Evolutionary conservation across 2,329 filamentous ascomycete species (phyloP), one percentile per base, ranked within the genome.

Genomic region (Bipolaris victoriae): DNA sequence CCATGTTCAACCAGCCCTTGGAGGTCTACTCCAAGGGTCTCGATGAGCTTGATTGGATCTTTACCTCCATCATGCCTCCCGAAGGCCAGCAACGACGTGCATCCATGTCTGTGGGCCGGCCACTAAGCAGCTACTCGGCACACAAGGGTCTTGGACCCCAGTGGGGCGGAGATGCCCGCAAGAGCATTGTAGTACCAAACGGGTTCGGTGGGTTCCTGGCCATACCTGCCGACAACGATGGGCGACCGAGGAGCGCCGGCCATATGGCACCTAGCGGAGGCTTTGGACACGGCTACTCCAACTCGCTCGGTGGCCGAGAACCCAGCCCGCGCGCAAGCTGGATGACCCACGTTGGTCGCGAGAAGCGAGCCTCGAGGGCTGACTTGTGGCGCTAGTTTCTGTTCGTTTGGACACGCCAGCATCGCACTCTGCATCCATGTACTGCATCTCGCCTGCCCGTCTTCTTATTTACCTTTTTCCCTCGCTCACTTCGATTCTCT

Each of bases 41-140:
- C 3, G 85, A 88, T 61, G 87, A 89, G 68, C 76, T 86, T 22
- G 87, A 89, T 66, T 89, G 87, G 87, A 86, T 88, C 62, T 87
- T 88, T 69, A 87, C 86, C 2, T 80, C 81, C 20, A 84, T 88
- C 57, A 78, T 83, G 31, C 85, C 86, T 1, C 63, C 36, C 64
- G 84, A 59, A 81, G 79, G 61, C 56, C 71, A 62, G 67, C 76
- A 67, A 68, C 74, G 65, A 65, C 81, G 65, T 61, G 80, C 70
- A 18, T 76, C 74, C 29, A 60, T 76, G 55, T 70, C 68, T 9
- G 77, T 75, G 31, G 79, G 79, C 11, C 75, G 80, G 0, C 81
- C 81, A 0, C 62, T 82, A 16, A 79, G 75, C 58, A 76, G 78
- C 56, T 82, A 81, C 61, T 76, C 73, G 41, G 80, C 79, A 5